Conservation (phyloP, 805 yeast species). For the Candida saitoana region DNA sequence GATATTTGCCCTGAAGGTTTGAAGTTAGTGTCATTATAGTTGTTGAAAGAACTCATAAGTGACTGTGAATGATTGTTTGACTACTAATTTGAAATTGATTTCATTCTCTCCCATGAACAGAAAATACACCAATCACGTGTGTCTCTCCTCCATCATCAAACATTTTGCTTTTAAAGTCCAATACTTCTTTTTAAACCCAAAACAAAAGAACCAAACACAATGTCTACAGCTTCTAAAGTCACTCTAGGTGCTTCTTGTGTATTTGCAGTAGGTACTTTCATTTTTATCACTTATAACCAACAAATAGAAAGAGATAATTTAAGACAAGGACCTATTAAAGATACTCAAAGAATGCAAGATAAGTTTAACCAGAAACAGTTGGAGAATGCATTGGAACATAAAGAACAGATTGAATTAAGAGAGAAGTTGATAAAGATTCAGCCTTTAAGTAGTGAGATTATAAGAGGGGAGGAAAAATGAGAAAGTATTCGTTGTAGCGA, state of each 20-base stretch:
- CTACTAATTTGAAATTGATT: background rate
- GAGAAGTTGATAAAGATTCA: slow-evolving; percentile 56
- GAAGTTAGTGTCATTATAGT: slow-evolving; percentile 1
- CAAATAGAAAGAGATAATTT: slow-evolving; percentile 65
- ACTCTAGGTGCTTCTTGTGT: slow-evolving; percentile 60
- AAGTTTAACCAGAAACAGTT: slow-evolving; percentile 43
- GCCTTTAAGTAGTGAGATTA: slow-evolving; percentile 46
- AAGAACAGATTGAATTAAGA: slow-evolving; percentile 56
- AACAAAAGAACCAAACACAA: slow-evolving; percentile 16
- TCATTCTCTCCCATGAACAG: background rate
- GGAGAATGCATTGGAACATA: slow-evolving; percentile 62
- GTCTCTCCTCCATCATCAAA: no score
- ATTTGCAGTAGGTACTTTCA: slow-evolving; percentile 55
- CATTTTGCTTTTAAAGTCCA: no score
- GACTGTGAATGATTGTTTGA: background rate
- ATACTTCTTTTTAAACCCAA: no score
- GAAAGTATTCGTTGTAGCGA: no score
- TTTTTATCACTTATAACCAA: slow-evolving; percentile 69
- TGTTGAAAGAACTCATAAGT: slow-evolving; percentile 3
- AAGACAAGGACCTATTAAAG: slow-evolving; percentile 82
- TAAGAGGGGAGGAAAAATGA: slow-evolving; percentile 24
- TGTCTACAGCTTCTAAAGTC: slow-evolving; percentile 79
- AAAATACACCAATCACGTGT: background rate
- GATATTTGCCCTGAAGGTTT: slow-evolving; percentile 14
- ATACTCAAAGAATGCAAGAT: slow-evolving; percentile 59